Conservation (phyloP, 192 early-diverging fungal species). For the Rhizophlyctis rosea region DNA sequence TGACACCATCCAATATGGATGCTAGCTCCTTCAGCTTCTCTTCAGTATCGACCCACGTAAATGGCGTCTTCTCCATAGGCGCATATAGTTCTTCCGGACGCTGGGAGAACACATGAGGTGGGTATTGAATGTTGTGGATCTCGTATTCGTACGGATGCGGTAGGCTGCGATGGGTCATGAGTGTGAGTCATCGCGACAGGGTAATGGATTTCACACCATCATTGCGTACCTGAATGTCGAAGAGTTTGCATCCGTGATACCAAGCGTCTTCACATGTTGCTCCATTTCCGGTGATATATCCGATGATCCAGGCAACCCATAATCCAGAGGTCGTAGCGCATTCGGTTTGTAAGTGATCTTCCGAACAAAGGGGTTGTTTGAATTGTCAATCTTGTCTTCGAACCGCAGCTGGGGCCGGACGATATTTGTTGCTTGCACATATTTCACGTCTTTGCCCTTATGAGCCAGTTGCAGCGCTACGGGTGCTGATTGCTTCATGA, state of each 20-base stretch:
- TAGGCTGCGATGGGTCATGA: slow-evolving; percentile 33
- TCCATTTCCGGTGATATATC: slow-evolving; percentile 33
- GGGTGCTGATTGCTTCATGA: slow-evolving; percentile 1
- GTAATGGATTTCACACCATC: too few species aligned
- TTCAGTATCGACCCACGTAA: slow-evolving; percentile 79
- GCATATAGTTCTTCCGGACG: slow-evolving; percentile 47
- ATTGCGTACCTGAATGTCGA: slow-evolving; percentile 3
- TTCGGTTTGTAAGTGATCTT: slow-evolving; percentile 83
- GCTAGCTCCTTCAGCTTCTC: slow-evolving; percentile 66
- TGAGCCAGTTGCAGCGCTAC: slow-evolving; percentile 12
- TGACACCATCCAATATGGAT: slow-evolving; percentile 50
- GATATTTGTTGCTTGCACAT: slow-evolving; percentile 46
- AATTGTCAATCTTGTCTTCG: slow-evolving; percentile 85
- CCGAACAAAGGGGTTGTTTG: slow-evolving; percentile 67
- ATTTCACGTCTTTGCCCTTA: slow-evolving; percentile 5
- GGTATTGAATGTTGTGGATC: slow-evolving; percentile 76
- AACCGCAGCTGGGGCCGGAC: slow-evolving; percentile 86
- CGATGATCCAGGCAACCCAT: slow-evolving; percentile 39
- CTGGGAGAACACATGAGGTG: slow-evolving; percentile 62
- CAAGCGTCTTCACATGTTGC: slow-evolving; percentile 31
- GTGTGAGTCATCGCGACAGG: background rate
- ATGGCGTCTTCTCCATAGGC: slow-evolving; percentile 67
- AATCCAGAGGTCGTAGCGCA: slow-evolving; percentile 71
- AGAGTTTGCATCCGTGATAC: slow-evolving; percentile 33
- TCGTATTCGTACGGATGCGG: slow-evolving; percentile 92